Conservation (phyloP, 345 rosid genomes). For the Gossypium rotundifolium region DNA sequence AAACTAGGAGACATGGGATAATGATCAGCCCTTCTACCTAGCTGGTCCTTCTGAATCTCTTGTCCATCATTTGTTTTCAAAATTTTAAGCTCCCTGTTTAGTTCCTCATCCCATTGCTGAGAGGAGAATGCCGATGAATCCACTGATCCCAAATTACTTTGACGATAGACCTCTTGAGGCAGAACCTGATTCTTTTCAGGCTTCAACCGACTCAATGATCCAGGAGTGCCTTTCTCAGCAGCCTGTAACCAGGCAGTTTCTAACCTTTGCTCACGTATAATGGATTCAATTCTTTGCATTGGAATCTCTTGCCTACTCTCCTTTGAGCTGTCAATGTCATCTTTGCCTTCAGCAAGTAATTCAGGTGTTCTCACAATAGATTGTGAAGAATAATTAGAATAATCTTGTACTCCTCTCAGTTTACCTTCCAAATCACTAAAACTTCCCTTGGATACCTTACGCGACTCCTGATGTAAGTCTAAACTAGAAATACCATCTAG, state of each 20-base stretch:
- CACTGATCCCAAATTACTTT: constrained; percentile 40
- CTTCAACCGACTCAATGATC: constrained; percentile 46
- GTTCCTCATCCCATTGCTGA: constrained; percentile 65
- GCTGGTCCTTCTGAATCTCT: constrained; percentile 48
- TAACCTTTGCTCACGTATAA: constrained; percentile 84
- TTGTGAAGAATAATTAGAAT: constrained; percentile 13
- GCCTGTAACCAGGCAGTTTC: constrained; percentile 98
- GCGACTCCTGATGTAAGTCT: constrained; percentile 29
- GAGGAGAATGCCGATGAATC: constrained; percentile 46
- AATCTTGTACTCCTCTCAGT: constrained; percentile 27
- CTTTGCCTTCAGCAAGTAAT: constrained; percentile 33
- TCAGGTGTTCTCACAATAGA: constrained; percentile 28
- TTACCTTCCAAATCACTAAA: constrained; percentile 33
- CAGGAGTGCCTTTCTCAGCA: constrained; percentile 76
- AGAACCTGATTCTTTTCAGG: constrained; percentile 90
- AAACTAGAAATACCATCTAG: constrained; percentile 26
- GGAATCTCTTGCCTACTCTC: constrained; percentile 53
- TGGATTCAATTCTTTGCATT: constrained; percentile 89
- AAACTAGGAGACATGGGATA: constrained; percentile 81
- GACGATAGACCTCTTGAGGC: constrained; percentile 67
- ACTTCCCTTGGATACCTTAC: constrained; percentile 35
- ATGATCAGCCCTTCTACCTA: constrained; percentile 36
- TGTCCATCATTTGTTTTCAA: constrained; percentile 52
- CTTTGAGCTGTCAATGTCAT: constrained; percentile 28
- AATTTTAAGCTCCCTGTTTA: constrained; percentile 59